Evolutionary conservation across 1,284 basidiomycete species (phyloP).

Genomic region (Cryptococcus sp.): DNA sequence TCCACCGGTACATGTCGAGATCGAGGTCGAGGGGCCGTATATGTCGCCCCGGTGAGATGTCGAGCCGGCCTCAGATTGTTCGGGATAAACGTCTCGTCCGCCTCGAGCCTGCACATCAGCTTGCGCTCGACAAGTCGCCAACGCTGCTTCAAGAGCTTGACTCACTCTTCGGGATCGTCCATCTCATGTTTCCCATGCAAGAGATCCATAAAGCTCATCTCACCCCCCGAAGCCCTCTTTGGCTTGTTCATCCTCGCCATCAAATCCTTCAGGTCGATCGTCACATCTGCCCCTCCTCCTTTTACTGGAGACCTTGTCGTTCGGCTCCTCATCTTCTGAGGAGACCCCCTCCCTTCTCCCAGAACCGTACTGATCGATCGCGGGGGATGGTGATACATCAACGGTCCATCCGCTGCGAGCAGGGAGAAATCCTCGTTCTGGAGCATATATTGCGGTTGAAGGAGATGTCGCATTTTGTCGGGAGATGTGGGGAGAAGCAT

Average conservation of each 20-base stretch:
- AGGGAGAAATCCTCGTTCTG: slow-evolving; percentile 3
- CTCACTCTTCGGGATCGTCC: neutral
- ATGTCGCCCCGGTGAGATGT: neutral
- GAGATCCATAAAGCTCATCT: slow-evolving; percentile 40
- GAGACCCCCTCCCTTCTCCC: no score
- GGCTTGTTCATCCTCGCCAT: slow-evolving; percentile 27
- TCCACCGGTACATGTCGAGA: neutral
- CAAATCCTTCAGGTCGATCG: slow-evolving; percentile 31
- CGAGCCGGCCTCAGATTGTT: neutral
- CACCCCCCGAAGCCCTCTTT: slow-evolving; percentile 29
- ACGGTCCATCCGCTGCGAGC: neutral
- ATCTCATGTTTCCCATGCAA: slow-evolving; percentile 15
- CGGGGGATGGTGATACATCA: neutral
- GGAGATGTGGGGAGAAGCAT: slow-evolving; percentile 9
- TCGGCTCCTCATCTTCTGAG: no score
- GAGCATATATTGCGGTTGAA: neutral
- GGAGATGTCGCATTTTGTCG: slow-evolving; percentile 1
- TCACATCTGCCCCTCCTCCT: slow-evolving; percentile 20
- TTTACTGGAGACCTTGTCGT: no score
- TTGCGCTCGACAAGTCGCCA: neutral
- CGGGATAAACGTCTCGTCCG: slow-evolving; percentile 5
- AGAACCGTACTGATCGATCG: neutral
- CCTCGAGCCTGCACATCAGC: neutral
- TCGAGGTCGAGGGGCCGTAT: neutral
- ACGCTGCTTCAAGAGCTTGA: neutral